These are phyloP conservation scores for Phylloporus sp. DNA, from an alignment of 768 basidiomycete species.

Conservation along the genomic window DNA sequence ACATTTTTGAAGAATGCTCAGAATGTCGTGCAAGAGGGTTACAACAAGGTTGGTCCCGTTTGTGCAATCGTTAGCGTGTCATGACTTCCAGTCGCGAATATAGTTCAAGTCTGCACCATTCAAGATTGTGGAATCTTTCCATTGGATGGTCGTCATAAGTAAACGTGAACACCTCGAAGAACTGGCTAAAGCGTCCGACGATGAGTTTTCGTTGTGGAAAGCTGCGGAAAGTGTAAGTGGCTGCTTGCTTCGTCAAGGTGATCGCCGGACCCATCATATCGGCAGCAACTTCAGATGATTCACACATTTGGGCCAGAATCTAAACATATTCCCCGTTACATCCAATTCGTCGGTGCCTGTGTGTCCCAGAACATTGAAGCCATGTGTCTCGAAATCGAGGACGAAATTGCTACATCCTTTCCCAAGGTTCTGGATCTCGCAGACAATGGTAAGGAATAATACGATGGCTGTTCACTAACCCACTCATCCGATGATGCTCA, in stretches of 20 bases:
- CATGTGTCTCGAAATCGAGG: constrained; percentile 25
- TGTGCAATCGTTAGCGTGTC: too few relatives aligned
- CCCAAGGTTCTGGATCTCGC: constrained; percentile 31
- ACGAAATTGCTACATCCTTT: constrained; percentile 42
- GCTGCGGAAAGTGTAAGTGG: constrained; percentile 32
- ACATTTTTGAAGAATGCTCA: constrained; percentile 12
- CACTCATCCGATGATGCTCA: not conserved
- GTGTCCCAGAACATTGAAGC: not conserved
- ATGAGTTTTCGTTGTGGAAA: constrained; percentile 32
- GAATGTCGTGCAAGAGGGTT: constrained; percentile 30
- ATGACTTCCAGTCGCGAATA: not conserved
- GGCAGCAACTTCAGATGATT: constrained; percentile 33
- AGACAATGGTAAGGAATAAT: not conserved
- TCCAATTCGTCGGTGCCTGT: constrained; percentile 19
- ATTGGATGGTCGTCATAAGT: constrained; percentile 39
- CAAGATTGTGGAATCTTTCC: constrained; percentile 23
- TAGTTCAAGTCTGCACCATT: constrained; percentile 22
- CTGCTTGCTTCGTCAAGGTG: too few relatives aligned
- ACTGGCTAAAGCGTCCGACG: constrained; percentile 17
- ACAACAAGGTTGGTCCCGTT: constrained; percentile 19
- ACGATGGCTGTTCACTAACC: not conserved
- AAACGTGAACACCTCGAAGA: constrained; percentile 14
- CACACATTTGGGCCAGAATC: constrained; percentile 36
- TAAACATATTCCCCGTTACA: constrained; percentile 26
- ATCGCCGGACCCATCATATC: not conserved